Percentiles rank a stretch among this genome's conserved stretches.
Evolutionary conservation across 2,329 filamentous ascomycete genomes (phyloP).

Genomic region (Colletotrichum limetticola): DNA sequence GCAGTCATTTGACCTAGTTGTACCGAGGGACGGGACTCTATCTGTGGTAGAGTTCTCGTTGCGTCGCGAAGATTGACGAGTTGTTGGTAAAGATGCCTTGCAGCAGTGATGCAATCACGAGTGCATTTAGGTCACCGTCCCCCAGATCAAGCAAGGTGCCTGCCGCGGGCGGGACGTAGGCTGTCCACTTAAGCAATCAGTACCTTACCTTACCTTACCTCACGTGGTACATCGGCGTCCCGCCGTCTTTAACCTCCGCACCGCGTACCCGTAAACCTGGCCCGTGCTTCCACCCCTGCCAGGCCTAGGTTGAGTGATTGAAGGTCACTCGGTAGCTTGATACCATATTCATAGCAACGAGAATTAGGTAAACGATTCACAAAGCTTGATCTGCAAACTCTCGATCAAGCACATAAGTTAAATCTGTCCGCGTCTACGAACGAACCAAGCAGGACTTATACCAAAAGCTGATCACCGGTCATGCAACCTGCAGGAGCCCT

Average conservation of each 20-base stretch:
- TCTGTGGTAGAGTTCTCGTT: neutral
- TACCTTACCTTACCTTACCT: neutral
- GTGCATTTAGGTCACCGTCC: constrained; percentile 32
- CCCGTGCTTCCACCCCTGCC: constrained; percentile 7
- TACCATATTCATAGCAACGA: neutral
- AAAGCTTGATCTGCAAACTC: neutral
- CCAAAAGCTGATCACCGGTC: too few species aligned
- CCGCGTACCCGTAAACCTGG: neutral
- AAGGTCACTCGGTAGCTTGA: neutral
- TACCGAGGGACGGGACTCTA: neutral
- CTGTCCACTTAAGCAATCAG: constrained; percentile 26
- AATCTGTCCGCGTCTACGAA: neutral
- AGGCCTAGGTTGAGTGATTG: neutral
- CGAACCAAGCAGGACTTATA: neutral
- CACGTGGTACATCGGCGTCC: constrained; percentile 7
- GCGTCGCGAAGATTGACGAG: neutral
- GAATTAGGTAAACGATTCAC: neutral
- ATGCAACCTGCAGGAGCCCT: neutral
- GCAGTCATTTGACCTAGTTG: constrained; percentile 5
- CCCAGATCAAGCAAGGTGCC: constrained; percentile 2
- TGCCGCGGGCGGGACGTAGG: constrained; percentile 7
- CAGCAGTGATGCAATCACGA: constrained; percentile 22
- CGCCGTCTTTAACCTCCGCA: constrained; percentile 16
- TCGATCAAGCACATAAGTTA: neutral
- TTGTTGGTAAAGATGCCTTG: neutral